These are phyloP conservation scores for Teratosphaeria pseudoeucalypti DNA, from an alignment of 2,329 filamentous ascomycete genomes.

Conservation along the genomic window DNA sequence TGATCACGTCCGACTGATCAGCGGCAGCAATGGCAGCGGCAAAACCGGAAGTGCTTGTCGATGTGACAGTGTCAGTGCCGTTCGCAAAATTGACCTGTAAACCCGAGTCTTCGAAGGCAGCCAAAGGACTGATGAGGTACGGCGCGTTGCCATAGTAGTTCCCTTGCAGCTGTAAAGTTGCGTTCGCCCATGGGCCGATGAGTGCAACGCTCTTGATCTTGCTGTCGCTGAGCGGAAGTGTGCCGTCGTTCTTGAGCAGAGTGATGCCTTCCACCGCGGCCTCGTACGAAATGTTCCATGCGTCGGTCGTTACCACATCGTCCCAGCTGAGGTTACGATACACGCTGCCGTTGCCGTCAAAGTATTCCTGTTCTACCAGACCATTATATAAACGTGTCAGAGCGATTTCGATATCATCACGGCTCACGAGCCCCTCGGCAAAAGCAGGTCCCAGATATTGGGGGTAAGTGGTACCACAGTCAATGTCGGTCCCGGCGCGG, in stretches of 20 bases:
- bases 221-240: constrained; percentile 27
- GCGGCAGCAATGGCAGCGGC: constrained; percentile 10
- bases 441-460: constrained; percentile 33
- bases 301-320: constrained; percentile 45
- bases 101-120: constrained; percentile 9
- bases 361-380: constrained; percentile 45
- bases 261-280: constrained; percentile 37
- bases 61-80: constrained; percentile 10
- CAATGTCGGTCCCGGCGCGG: constrained; percentile 42
- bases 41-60: constrained; percentile 9
- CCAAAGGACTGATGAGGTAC: constrained; percentile 12
- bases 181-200: constrained; percentile 47
- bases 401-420: constrained; percentile 37
- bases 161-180: constrained; percentile 32
- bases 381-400: constrained; percentile 42
- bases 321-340: constrained; percentile 44
- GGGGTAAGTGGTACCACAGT: constrained; percentile 40
- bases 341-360: constrained; percentile 34
- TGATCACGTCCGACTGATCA: constrained; percentile 10
- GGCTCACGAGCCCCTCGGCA: constrained; percentile 31
- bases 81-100: constrained; percentile 5
- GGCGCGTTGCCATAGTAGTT: constrained; percentile 30
- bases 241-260: constrained; percentile 41
- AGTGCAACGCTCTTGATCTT: constrained; percentile 36
- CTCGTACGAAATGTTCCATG: constrained; percentile 35